Evolutionary conservation across 768 basidiomycete genomes (phyloP), one percentile per base, ranked within the genome.

Genomic region (Termitomyces sp.): DNA sequence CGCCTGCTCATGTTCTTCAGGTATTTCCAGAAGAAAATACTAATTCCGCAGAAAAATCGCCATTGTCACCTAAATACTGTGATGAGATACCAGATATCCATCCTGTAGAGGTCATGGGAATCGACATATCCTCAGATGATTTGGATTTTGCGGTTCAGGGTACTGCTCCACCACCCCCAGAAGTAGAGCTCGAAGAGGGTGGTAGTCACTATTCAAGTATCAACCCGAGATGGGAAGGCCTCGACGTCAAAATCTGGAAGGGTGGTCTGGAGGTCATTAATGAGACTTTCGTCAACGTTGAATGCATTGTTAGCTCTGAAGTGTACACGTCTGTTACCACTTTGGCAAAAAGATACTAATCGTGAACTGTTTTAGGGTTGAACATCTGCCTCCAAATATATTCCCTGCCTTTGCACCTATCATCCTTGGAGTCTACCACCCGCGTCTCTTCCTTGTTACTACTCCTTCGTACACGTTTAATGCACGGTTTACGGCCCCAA

Each of bases 381-480:
- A 95, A 66, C 92, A 95, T 63, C 74, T 95, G 48, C 75, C 80
- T 0, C 78, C 80, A 0, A 70, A 79, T 5, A 69, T 87, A 32
- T 75, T 94, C 14, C 72, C 77, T 0, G 75, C 77, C 20, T 88
- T 93, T 62, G 82, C 86, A 7, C 87, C 88, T 4, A 69, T 85
- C 51, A 72, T 95, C 14, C 79, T 96, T 13, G 92, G 92, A 0
- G 74, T 81, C 33, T 96, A 96, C 64, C 84, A 83, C 55, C 93
- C 94, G 0, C 76, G 77, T 28, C 66, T 87, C 44, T 76, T 93
- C 45, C 78, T 96, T 22, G 66, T 94, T 64, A 95, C 93, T 0
- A 96, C 93, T 0, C 93, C 92, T 0, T 90, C 88, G 2, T 94
- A 87, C 72, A 84, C 81, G 2, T 96, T 89, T 77, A 95, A 93